Evolutionary conservation across 805 yeast genomes (phyloP), one percentile per base, ranked within the genome.

Genomic region (Yamadazyma philogaea): DNA sequence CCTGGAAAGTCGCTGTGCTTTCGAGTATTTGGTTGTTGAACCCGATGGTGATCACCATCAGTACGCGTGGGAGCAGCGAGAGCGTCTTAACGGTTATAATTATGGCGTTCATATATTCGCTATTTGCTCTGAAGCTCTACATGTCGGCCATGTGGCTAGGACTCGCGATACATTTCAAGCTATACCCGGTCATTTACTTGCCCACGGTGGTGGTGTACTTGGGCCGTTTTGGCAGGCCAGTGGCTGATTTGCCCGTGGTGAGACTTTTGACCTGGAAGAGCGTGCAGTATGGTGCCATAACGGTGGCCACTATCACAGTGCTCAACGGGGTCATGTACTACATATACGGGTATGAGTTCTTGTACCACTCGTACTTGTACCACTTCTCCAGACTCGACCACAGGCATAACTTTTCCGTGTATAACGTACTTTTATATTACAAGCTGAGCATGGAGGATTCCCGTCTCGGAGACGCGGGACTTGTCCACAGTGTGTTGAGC

Each of bases 41-140:
- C 59, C 98, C 99, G 12, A 86, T 93, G 93, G 98, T 90, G 0
- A 79, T 84, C 24, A 88, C 96, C 0, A 93, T 93, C 37, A 82
- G 91, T 50, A 88, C 97, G 0, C 72, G 99, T 35, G 99, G 99
- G 1, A 86, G 93, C 20, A 84, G 96, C 0, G 99, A 93, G 56
- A 89, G 96, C 47, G 72, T 93, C 1, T 62, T 93, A 35, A 87
- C 95, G 2, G 89, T 87, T 24, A 66, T 91, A 50, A 75, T 89
- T 3, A 76, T 88, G 73, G 57, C 74, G 6, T 64, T 81, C 32
- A 54, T 86, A 0, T 80, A 77, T 52, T 65, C 57, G 30, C 55
- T 82, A n/a, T 43, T 63, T n/a, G 47, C 51, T 2, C 39, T 56
- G 4, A 59, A 60, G 7, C 27, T 67, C 1, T 16, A 68, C 0